Percentiles rank a stretch among this genome's conserved stretches.
These are phyloP conservation scores for Lachnellula arida DNA, from an alignment of 2,329 filamentous ascomycete species.

Conservation along the genomic window DNA sequence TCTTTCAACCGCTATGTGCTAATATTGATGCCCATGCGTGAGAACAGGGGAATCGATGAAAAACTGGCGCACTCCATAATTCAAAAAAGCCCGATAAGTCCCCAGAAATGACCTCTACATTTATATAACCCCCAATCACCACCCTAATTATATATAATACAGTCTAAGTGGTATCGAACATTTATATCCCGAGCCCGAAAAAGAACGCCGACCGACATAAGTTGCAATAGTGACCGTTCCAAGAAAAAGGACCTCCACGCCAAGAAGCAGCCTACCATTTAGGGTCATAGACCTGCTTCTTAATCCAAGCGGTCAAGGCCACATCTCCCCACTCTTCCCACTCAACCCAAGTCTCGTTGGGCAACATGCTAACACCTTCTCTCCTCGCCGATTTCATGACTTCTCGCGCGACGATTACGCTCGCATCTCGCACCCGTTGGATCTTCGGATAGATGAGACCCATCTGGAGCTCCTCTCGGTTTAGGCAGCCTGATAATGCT, in stretches of 20 bases:
- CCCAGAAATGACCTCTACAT: background rate
- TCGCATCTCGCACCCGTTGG: conserved; percentile 86
- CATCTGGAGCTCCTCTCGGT: conserved; percentile 72
- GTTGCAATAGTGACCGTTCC: background rate
- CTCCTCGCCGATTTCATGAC: conserved; percentile 89
- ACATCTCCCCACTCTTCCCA: conserved; percentile 70
- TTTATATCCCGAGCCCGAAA: background rate
- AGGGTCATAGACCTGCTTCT: conserved; percentile 57
- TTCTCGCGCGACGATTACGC: conserved; percentile 77
- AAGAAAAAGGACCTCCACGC: background rate
- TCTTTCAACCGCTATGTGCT: background rate
- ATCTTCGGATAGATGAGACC: conserved; percentile 90
- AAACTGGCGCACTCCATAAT: background rate
- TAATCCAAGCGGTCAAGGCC: conserved; percentile 55
- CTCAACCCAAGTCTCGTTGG: conserved; percentile 64
- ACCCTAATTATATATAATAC: background rate
- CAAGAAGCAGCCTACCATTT: conserved; percentile 21
- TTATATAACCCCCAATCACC: background rate
- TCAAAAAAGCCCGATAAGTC: background rate
- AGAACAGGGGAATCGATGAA: background rate
- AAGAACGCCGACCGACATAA: background rate
- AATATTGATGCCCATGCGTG: background rate
- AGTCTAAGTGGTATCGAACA: background rate
- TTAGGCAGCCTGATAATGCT: conserved; percentile 73
- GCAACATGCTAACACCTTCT: conserved; percentile 67